Evolutionary conservation across 169 alveolate species (phyloP), one percentile per base, ranked within the genome.

Genomic region (Cytauxzoon felis): DNA sequence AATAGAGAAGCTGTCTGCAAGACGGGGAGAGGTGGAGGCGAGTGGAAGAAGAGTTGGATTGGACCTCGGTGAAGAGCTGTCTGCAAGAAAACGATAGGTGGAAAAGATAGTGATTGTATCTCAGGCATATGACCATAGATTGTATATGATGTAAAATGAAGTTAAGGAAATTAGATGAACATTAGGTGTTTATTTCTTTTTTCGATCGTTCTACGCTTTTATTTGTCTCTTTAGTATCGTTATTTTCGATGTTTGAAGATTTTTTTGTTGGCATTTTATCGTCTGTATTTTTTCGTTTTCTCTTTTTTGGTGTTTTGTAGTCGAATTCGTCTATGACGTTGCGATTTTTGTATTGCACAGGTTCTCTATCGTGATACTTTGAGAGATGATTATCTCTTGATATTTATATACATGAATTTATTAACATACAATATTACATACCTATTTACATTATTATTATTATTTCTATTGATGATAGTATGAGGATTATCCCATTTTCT

Each of bases 401-500:
- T 38, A n/a, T 13, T 38, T 38, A 38, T 13, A 38, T 38, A 13
- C 45, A 38, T 38, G 13, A 38, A n/a, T 38, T 13, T 38, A 38
- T 38, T 38, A n/a, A 2, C 27, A n/a, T 7, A 8, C 13, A 49
- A 4, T 13, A 49, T 29, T 49, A 27, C 36, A 49, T 54, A 54
- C 65, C 59, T 27, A 36, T 54, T 54, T n/a, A 36, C 42, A 54
- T 33, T 51, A 3, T n/a, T 4, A 27, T 54, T 38, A 16, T 54
- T 54, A 51, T 38, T 13, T 38, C 45, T 13, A 11, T 11, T 13
- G 11, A 54, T 13, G 57, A 72, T 49, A 7, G 63, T 61, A 67
- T 72, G 83, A 38, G 83, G 83, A 21, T 19, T 21, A 7, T 72
- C 83, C 83, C 83, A 72, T n/a, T 50, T 23, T n/a, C 83, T 30